Percentiles rank a stretch among this genome's conserved stretches.
Evolutionary conservation across 768 basidiomycete species (phyloP).

Genomic region (Astraeus odoratus): DNA sequence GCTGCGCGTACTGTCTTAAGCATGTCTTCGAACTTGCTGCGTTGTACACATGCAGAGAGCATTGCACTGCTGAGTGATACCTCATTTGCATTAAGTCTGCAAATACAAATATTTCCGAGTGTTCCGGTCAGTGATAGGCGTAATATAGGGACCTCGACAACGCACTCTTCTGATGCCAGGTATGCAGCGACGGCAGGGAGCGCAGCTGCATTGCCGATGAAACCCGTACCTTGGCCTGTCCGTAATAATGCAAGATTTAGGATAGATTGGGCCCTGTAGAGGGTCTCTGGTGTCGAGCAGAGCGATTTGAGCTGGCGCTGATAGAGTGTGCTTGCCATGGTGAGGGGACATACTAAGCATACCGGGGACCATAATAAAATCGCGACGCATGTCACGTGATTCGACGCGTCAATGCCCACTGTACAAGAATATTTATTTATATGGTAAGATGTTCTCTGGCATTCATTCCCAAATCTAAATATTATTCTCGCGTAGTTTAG

Average conservation of each 20-base stretch:
- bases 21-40: slow-evolving; percentile 15
- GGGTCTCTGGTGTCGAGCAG: slow-evolving; percentile 18
- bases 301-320: slow-evolving; percentile 13
- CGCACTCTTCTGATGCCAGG: slow-evolving; percentile 27
- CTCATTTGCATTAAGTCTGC: slow-evolving; percentile 22
- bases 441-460: no score
- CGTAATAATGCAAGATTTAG: slow-evolving; percentile 14
- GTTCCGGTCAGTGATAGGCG: not conserved
- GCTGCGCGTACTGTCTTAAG: slow-evolving; percentile 18
- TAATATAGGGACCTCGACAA: not conserved
- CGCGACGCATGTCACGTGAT: no score
- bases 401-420: no score
- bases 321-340: slow-evolving; percentile 14
- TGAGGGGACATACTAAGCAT: no score
- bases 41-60: slow-evolving; percentile 18
- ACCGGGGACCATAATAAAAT: no score
- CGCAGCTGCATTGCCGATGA: slow-evolving; percentile 14
- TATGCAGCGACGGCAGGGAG: slow-evolving; percentile 26
- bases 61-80: slow-evolving; percentile 22
- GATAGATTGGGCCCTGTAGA: slow-evolving; percentile 17
- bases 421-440: no score
- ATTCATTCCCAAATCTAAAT: no score
- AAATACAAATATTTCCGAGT: not conserved
- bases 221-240: slow-evolving; percentile 25
- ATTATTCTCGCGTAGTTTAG: slow-evolving; percentile 4